Evolutionary conservation across 2,329 filamentous ascomycete genomes (phyloP).

Genomic region (Tolypocladium ophioglossoides): DNA sequence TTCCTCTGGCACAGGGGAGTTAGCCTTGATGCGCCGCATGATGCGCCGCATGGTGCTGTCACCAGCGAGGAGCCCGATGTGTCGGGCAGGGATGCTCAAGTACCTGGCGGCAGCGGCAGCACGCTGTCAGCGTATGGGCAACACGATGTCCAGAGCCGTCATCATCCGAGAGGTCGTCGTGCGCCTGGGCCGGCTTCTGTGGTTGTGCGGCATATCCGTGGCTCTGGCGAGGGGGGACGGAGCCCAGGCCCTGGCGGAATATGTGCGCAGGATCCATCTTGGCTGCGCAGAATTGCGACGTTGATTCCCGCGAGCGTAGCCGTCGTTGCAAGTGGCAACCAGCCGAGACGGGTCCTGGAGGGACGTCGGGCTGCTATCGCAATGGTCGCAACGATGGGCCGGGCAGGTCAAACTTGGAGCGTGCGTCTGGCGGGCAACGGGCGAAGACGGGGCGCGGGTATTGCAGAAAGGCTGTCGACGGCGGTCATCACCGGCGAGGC

Average conservation of each 20-base stretch:
- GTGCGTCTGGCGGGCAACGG: neutral
- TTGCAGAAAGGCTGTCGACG: neutral
- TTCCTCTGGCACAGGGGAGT: constrained; percentile 54
- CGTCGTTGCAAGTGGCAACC: neutral
- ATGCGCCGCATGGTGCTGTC: neutral
- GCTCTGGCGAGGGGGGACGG: constrained; percentile 28
- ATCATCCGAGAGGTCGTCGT: constrained; percentile 34
- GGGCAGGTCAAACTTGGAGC: neutral
- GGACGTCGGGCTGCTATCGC: neutral
- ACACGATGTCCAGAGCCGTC: constrained; percentile 50
- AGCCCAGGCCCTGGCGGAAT: constrained; percentile 47
- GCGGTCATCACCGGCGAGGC: neutral
- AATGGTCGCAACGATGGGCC: neutral
- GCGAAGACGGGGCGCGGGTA: neutral
- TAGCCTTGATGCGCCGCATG: neutral
- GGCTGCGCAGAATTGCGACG: neutral
- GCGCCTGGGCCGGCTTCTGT: constrained; percentile 15
- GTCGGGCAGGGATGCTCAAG: neutral
- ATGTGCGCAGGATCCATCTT: constrained; percentile 49
- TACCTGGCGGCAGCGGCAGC: constrained; percentile 71
- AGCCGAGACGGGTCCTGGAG: neutral
- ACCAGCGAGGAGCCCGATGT: neutral
- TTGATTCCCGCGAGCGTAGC: neutral
- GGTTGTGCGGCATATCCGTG: constrained; percentile 20
- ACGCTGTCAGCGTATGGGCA: constrained; percentile 70